Evolutionary conservation across 768 basidiomycete species (phyloP), one percentile per base, ranked within the genome.

Genomic region (Lentinula sp.): DNA sequence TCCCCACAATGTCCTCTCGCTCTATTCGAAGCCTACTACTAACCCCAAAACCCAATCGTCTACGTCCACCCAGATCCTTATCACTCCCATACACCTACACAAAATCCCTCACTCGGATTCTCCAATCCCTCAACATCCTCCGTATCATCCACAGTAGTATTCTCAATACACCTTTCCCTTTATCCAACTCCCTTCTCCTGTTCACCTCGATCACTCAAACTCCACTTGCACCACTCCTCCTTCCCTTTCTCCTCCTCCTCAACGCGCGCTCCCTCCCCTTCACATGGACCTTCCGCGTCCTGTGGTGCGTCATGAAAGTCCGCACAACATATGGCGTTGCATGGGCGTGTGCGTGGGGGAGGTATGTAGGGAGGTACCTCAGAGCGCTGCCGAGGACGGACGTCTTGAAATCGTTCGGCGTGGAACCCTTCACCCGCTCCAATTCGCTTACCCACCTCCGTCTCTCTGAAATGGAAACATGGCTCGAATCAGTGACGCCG

Each of bases 401-500:
- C n/a, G n/a, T n/a, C n/a, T n/a, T n/a, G n/a, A n/a, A n/a, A n/a
- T n/a, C n/a, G n/a, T n/a, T n/a, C n/a, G n/a, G n/a, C n/a, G n/a
- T n/a, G n/a, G n/a, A n/a, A n/a, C n/a, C n/a, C n/a, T n/a, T n/a
- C n/a, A n/a, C n/a, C n/a, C n/a, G n/a, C n/a, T n/a, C n/a, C n/a
- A n/a, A n/a, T n/a, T n/a, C n/a, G n/a, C n/a, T n/a, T n/a, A n/a
- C n/a, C n/a, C 32, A 7, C 6, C 36, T 23, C 7, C 37, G 43
- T 10, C 32, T 42, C 20, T 13, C 6, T 3, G 52, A 61, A 35
- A 45, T 45, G 53, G 52, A 56, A 33, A 8, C 6, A 0, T 61
- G 60, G 60, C 33, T 61, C 18, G 53, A 43, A 12, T 48, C 46
- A 9, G 41, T 61, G 5, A 49, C 60, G 28, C 60, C 60, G 7